A percentile compares a stretch with the other conserved stretches of the same genome.
Conservation (phyloP, 1,284 basidiomycete genomes). For the Veloboletus limbatus region DNA sequence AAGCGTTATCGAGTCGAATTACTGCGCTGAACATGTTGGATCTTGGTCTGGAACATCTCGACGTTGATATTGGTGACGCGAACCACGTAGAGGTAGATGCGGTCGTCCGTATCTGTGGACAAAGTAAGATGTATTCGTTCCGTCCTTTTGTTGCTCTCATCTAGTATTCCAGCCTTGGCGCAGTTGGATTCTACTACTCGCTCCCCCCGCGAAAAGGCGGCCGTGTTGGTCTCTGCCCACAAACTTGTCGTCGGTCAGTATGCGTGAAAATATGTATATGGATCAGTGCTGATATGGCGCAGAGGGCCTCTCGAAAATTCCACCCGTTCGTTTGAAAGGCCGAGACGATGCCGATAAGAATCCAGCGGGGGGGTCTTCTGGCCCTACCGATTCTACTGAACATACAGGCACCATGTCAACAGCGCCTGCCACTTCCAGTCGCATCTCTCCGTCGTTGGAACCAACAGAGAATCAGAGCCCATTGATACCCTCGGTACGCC, state of each 20-base stretch:
- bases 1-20: conserved; percentile 82
- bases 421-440: too few species aligned
- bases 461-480: not conserved
- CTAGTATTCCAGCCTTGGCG: conserved; percentile 53
- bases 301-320: conserved; percentile 70
- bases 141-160: not conserved
- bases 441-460: not conserved
- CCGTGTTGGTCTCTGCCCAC: conserved; percentile 79
- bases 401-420: too few species aligned
- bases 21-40: conserved; percentile 90
- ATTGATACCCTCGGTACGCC: conserved; percentile 1
- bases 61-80: conserved; percentile 59
- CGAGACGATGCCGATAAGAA: conserved; percentile 51
- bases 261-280: not conserved
- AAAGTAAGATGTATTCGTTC: conserved; percentile 50
- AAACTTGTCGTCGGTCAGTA: conserved; percentile 72
- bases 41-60: conserved; percentile 81
- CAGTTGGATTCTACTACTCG: conserved; percentile 60
- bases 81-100: conserved; percentile 55
- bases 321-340: conserved; percentile 62
- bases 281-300: conserved; percentile 1
- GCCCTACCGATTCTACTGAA: too few species aligned
- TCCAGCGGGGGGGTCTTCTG: too few species aligned
- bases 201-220: conserved; percentile 77
- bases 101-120: conserved; percentile 73